Base-by-base conservation (phyloP, 495 filamentous ascomycete genomes). In the Xylaria telfairii region DNA sequence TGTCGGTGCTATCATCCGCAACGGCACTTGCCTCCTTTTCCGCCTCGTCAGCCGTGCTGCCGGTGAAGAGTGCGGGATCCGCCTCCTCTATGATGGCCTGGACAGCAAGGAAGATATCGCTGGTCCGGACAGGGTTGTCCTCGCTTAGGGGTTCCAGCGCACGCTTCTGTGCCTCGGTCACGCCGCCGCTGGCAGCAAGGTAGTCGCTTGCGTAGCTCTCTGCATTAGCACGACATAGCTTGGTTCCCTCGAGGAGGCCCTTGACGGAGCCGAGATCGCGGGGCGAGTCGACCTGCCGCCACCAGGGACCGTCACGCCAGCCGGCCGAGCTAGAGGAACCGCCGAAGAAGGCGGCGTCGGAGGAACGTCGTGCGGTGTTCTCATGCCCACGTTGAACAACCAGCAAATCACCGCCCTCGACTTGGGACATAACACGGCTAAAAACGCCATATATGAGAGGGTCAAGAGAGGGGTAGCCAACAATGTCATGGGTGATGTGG, bases 241-340 rank as follows among this genome's bases (percentile, higher is more conserved):
- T 97, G 51, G 93, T 95, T 21, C 92, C 96, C 81, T 97, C 94
- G 30, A 92, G 85, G 0, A 94, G 81, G 26, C 96, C 96, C 64
- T 86, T 88, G 37, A 97, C 91, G 12, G 91, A 84, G 67, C 93
- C 92, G n/a, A 98, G 81, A 71, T 90, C 92, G 54, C 96, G 90
- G 61, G 90, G 86, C 32, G 83, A 84, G 51, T 89, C 88, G 53
- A 87, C 83, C 51, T 90, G 89, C 32, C 95, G 88, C 95, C 96
- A 99, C 96, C 96, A 99, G 0, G 96, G 96, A 0, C 96, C 96
- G 75, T 97, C 95, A 67, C 88, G 90, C 95, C 95, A 97, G 62
- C 91, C 90, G 65, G 82, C 83, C 1, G 80, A 74, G 56, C 85
- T 83, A 9, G 75, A 72, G 63, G 83, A 81, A 37, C 91, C 87